Conservation (phyloP, 2,329 filamentous ascomycete genomes). For the Beauveria pseudobassiana region DNA sequence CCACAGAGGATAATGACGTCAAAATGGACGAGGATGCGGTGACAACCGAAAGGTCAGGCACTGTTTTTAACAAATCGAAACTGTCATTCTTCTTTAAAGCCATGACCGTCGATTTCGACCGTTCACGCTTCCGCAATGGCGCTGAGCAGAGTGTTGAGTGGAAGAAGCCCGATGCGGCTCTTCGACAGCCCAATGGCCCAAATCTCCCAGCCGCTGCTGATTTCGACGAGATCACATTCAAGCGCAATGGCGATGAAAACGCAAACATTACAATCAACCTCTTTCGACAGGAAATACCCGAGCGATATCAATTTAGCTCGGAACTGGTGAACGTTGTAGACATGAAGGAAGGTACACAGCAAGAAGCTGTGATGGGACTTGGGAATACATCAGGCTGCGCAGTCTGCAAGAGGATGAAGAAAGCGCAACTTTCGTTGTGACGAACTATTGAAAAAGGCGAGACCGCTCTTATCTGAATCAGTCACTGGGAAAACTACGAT, state of each 20-base stretch:
- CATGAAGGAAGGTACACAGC: constrained; percentile 76
- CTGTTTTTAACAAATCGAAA: constrained; percentile 29
- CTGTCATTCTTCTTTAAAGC: constrained; percentile 77
- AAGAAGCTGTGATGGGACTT: constrained; percentile 87
- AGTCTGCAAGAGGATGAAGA: constrained; percentile 91
- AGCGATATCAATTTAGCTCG: constrained; percentile 73
- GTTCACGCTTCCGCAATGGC: constrained; percentile 48
- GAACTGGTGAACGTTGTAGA: constrained; percentile 79
- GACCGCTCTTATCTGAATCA: constrained; percentile 17
- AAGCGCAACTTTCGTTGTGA: constrained; percentile 90
- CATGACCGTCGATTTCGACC: constrained; percentile 68
- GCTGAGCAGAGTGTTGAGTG: constrained; percentile 64
- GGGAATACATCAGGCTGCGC: constrained; percentile 87
- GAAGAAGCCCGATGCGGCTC: constrained; percentile 66
- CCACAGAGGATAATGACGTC: constrained; percentile 30
- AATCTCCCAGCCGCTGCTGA: constrained; percentile 54
- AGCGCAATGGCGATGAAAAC: constrained; percentile 87
- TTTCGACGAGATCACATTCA: constrained; percentile 88
- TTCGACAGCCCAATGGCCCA: constrained; percentile 36
- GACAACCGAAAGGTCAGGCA: constrained; percentile 27
- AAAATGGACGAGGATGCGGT: constrained; percentile 18
- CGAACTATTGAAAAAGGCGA: constrained; percentile 67
- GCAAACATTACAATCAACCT: constrained; percentile 86
- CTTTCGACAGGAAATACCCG: constrained; percentile 73
- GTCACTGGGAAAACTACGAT: neutral